Evolutionary conservation across 129 eudicot species (phyloP).

Genomic region (Apium graveolens): DNA sequence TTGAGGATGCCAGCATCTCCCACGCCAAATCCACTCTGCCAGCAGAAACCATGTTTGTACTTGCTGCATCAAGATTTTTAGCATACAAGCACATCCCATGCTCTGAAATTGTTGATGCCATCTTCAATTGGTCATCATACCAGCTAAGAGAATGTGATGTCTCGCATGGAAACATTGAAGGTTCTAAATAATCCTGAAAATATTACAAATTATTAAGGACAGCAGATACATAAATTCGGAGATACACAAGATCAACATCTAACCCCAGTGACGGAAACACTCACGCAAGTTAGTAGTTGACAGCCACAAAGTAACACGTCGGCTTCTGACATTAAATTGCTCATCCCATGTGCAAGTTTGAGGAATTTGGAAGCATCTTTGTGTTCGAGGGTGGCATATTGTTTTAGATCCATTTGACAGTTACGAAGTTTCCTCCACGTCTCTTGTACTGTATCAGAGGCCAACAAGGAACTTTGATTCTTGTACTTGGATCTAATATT

Average conservation of each 20-base stretch:
- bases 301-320: slow-evolving; percentile 67
- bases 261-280: slow-evolving; percentile 18
- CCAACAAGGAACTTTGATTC: slow-evolving; percentile 13
- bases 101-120: slow-evolving; percentile 62
- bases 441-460: slow-evolving; percentile 50
- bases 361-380: slow-evolving; percentile 42
- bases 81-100: slow-evolving; percentile 79
- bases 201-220: slow-evolving; percentile 2
- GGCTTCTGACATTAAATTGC: slow-evolving; percentile 68
- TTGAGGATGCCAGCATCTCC: slow-evolving; percentile 73
- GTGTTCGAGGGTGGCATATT: slow-evolving; percentile 44
- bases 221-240: slow-evolving; percentile 9
- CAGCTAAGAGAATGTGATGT: slow-evolving; percentile 49
- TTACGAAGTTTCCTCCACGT: slow-evolving; percentile 67
- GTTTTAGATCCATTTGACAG: slow-evolving; percentile 31
- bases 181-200: slow-evolving; percentile 58
- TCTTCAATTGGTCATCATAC: slow-evolving; percentile 72
- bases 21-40: slow-evolving; percentile 46
- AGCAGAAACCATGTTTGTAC: slow-evolving; percentile 23
- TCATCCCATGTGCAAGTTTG: slow-evolving; percentile 45
- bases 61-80: slow-evolving; percentile 40
- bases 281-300: slow-evolving; percentile 42
- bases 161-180: slow-evolving; percentile 42
- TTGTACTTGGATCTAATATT: slow-evolving; percentile 24
- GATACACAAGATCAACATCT: background rate